Evolutionary conservation across 495 filamentous ascomycete species (phyloP).

Genomic region (Podospora sp.): DNA sequence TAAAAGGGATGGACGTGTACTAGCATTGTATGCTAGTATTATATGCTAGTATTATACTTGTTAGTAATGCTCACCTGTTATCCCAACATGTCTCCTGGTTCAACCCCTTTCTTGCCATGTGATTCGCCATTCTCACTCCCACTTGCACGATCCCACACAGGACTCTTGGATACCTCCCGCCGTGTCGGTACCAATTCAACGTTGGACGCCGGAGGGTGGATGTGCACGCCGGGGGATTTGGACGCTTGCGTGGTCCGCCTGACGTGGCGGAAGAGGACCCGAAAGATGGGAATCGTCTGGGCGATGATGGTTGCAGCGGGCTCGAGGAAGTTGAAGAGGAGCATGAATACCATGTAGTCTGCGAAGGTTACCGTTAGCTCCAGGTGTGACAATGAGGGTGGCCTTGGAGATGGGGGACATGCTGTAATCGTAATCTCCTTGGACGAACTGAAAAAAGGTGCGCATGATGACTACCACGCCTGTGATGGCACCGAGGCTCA

Average conservation of each 20-base stretch:
- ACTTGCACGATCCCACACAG: constrained; percentile 6
- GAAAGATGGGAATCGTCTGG: constrained; percentile 18
- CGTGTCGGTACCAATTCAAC: constrained; percentile 12
- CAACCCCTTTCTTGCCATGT: background rate
- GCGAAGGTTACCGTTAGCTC: background rate
- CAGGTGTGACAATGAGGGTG: background rate
- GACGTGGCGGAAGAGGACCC: constrained; percentile 13
- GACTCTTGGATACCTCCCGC: background rate
- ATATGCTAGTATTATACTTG: no score
- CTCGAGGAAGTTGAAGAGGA: constrained; percentile 16
- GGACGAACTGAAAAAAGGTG: constrained; percentile 23
- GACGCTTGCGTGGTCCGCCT: constrained; percentile 3
- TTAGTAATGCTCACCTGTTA: no score
- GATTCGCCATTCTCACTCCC: background rate
- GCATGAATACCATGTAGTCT: constrained; percentile 19
- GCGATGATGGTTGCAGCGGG: constrained; percentile 14
- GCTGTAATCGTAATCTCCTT: constrained; percentile 15
- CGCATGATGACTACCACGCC: constrained; percentile 28
- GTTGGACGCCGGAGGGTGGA: constrained; percentile 9
- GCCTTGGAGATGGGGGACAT: background rate
- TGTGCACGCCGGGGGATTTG: background rate
- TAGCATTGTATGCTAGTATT: no score
- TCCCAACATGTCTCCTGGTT: no score
- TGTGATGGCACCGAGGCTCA: constrained; percentile 37
- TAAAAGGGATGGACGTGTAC: no score